Base-by-base conservation (phyloP, 106 monocot species). In the Allium fistulosum region DNA sequence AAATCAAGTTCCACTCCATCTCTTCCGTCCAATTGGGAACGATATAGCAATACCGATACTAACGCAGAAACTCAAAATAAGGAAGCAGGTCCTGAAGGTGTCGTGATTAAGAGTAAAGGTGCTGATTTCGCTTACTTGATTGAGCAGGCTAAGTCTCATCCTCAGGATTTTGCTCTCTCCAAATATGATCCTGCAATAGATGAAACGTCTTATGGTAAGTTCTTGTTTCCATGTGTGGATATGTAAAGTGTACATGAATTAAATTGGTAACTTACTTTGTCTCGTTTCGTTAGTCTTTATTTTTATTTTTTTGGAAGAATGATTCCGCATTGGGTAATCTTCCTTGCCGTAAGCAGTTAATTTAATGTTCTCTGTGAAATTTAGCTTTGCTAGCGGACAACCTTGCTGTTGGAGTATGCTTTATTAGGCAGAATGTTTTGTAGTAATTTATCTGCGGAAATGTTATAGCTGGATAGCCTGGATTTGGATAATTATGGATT, bases 21-120 rank as follows among this genome's bases (percentile, higher is more conserved):
- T 22, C 82, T 94, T n/a, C 87, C 94, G 11, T 85, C 90, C 59
- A 94, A 94, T 26, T 87, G 82, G 91, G 86, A 84, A 22, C 83
- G 96, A 7, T 96, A 96, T 61, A 82, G 71, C 28, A 65, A 46
- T n/a, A 72, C 27, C 60, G 71, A 48, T 46, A 46, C 72, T 3
- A 70, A 17, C 48, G 28, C 22, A 7, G 14, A 28, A 9, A 56
- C 9, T 11, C 7, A 26, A 7, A 68, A 59, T 26, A 9, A 66
- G 5, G 9, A 49, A n/a, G 73, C 2, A 3, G 69, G 50, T 11
- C 59, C 50, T 10, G 75, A 68, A 60, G 61, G 79, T 1, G 63
- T 59, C 22, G 74, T 74, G 47, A 73, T 74, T 9, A 89, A 87
- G 77, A 97, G 97, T 67, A 97, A 89, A 78, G 97, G 97, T 1